Conservation (phyloP, 495 filamentous ascomycete species). For the Neurospora sp. region DNA sequence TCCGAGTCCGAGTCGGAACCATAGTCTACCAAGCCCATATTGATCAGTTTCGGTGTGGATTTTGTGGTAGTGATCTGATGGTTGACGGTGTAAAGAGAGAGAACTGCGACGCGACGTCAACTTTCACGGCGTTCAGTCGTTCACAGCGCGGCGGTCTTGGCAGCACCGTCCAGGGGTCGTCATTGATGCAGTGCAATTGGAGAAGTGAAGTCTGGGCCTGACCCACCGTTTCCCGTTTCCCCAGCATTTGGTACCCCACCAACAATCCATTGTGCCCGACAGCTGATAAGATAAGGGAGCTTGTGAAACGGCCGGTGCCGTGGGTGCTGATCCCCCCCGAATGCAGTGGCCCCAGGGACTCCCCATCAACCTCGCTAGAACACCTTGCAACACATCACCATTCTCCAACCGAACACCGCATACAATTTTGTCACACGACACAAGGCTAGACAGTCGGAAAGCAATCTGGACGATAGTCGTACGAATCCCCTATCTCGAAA, state of each 20-base stretch:
- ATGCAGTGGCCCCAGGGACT: not conserved
- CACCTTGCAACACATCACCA: not conserved
- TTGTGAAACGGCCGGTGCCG: not conserved
- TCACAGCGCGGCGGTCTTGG: not conserved
- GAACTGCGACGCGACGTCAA: not conserved
- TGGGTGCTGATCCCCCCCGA: not conserved
- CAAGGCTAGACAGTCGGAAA: not conserved
- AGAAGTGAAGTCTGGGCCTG: not conserved
- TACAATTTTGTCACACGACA: not conserved
- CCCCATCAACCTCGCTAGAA: not conserved
- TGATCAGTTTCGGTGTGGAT: slow-evolving; percentile 1
- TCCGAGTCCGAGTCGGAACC: slow-evolving; percentile 66
- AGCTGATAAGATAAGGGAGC: not conserved
- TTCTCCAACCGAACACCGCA: not conserved
- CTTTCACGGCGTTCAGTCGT: not conserved
- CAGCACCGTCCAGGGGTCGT: not conserved
- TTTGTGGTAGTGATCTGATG: not conserved
- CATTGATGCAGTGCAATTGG: not conserved
- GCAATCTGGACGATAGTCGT: not conserved
- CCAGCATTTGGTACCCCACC: not conserved
- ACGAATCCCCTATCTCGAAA: not conserved
- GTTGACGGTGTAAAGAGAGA: not conserved
- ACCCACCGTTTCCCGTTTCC: not conserved
- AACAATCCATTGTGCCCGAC: not conserved
- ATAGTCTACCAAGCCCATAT: slow-evolving; percentile 71